These are phyloP conservation scores for Cystobasidium onofrii DNA, from an alignment of 768 basidiomycete genomes.

Conservation along the genomic window DNA sequence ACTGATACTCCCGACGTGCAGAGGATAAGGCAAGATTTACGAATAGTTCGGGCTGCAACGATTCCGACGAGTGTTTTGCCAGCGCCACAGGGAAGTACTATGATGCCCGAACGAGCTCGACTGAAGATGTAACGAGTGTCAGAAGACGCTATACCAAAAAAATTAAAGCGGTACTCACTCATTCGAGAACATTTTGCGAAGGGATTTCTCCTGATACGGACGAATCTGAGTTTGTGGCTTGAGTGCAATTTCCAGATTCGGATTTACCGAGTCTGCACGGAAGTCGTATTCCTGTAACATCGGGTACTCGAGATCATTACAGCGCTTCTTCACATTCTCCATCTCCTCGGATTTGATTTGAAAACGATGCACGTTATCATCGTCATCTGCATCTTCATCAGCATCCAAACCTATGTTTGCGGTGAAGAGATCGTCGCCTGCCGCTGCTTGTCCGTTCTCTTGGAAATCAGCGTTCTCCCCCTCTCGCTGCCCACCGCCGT, in stretches of 20 bases:
- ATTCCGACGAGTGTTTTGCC: constrained; percentile 99
- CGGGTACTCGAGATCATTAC: constrained; percentile 92
- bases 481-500: constrained; percentile 22
- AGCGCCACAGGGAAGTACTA: constrained; percentile 94
- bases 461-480: constrained; percentile 8
- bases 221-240: constrained; percentile 96
- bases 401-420: constrained; percentile 89
- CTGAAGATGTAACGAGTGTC: constrained; percentile 49
- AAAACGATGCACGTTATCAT: constrained; percentile 93
- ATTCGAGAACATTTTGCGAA: constrained; percentile 99
- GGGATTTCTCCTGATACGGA: constrained; percentile 94
- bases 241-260: constrained; percentile 94
- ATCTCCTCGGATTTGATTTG: constrained; percentile 90
- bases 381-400: constrained; percentile 92
- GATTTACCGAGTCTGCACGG: constrained; percentile 88
- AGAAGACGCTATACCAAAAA: too few species aligned
- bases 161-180: constrained; percentile 54
- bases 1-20: constrained; percentile 77
- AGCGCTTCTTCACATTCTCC: constrained; percentile 92
- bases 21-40: constrained; percentile 93
- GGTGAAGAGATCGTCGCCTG: constrained; percentile 74
- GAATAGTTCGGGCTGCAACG: constrained; percentile 97
- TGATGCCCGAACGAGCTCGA: constrained; percentile 94
- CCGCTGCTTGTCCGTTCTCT: constrained; percentile 40
- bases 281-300: constrained; percentile 99